These are phyloP conservation scores for Suillus weaverae DNA, from an alignment of 768 basidiomycete species.

Conservation along the genomic window DNA sequence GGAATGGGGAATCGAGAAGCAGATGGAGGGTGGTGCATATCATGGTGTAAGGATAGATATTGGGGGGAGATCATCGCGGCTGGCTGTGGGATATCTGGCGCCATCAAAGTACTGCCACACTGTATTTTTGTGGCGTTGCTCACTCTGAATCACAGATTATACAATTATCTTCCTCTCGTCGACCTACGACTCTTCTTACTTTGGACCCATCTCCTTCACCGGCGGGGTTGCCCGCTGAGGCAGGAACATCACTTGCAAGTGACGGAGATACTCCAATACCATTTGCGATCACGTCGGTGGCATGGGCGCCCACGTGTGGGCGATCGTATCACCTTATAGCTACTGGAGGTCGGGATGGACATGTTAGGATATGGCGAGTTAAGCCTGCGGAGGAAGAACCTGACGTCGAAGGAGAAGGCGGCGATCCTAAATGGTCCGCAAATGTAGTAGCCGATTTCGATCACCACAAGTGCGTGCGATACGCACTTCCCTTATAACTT, in stretches of 20 bases:
- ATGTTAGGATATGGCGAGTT: slow-evolving; percentile 88
- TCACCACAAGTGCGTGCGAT: slow-evolving; percentile 64
- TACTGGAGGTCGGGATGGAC: slow-evolving; percentile 84
- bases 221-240: slow-evolving; percentile 19
- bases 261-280: slow-evolving; percentile 42
- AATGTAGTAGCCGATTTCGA: slow-evolving; percentile 83
- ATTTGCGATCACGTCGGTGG: slow-evolving; percentile 75
- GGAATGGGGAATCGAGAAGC: slow-evolving; percentile 72
- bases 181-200: slow-evolving; percentile 65
- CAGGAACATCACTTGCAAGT: slow-evolving; percentile 19
- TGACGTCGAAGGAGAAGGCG: slow-evolving; percentile 43
- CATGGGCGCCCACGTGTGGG: slow-evolving; percentile 95
- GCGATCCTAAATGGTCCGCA: slow-evolving; percentile 62
- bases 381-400: slow-evolving; percentile 53
- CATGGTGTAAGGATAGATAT: slow-evolving; percentile 95
- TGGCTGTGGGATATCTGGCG: slow-evolving; percentile 66
- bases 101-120: slow-evolving; percentile 61
- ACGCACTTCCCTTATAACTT: not conserved
- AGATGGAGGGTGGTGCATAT: slow-evolving; percentile 89
- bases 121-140: slow-evolving; percentile 6
- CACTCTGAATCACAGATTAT: slow-evolving; percentile 52
- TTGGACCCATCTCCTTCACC: slow-evolving; percentile 43
- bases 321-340: slow-evolving; percentile 94
- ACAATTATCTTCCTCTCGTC: slow-evolving; percentile 66
- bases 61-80: slow-evolving; percentile 92